These are phyloP conservation scores for Agastache rugosa DNA, from an alignment of 257 asterid genomes.

Conservation along the genomic window DNA sequence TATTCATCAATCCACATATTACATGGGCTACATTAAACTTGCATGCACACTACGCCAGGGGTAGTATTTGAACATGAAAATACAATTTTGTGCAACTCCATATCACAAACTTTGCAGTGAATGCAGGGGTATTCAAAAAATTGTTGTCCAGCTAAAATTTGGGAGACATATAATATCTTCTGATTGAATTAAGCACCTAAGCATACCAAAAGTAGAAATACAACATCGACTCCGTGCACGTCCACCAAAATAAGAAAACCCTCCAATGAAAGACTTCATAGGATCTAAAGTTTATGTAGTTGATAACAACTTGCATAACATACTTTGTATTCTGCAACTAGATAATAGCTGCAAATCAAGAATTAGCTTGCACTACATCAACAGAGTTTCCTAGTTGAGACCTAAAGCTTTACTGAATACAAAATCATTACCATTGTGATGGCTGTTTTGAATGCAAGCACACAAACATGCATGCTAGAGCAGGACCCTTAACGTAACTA, in stretches of 20 bases:
- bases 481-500: no score
- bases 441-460: background rate
- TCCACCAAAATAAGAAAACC: background rate
- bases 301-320: constrained; percentile 14
- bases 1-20: background rate
- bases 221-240: background rate
- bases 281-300: background rate
- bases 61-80: background rate
- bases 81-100: background rate
- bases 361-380: no score
- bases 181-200: background rate
- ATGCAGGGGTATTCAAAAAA: background rate
- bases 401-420: background rate
- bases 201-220: background rate
- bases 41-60: background rate
- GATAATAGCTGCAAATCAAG: constrained; percentile 1
- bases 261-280: background rate
- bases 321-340: background rate
- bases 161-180: background rate
- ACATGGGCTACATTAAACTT: background rate
- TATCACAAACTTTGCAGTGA: background rate
- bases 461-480: background rate
- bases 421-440: background rate
- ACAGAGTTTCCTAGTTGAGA: background rate
- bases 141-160: background rate